phyloP scores from a whole-genome alignment of 2,329 filamentous ascomycete genomes.

The Amauroascus verrucosus region DNA sequence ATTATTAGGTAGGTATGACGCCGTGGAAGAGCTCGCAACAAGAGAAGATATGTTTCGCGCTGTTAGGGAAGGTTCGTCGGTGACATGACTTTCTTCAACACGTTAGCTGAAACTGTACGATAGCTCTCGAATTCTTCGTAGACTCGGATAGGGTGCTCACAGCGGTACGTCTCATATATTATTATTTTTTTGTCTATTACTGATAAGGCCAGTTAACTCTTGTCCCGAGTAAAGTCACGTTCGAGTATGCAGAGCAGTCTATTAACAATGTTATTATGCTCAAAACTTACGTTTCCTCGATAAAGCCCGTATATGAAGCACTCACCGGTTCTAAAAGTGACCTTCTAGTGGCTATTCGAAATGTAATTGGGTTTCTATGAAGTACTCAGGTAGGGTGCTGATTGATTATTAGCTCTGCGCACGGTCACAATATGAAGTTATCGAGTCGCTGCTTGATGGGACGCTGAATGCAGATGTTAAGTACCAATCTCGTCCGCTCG shows the following conservation, averaged over 20 bases:
- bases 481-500: conserved; percentile 68
- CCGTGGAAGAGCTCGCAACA: conserved; percentile 67
- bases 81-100: background rate
- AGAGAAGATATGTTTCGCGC: conserved; percentile 79
- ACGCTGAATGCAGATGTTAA: conserved; percentile 72
- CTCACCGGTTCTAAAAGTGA: conserved; percentile 54
- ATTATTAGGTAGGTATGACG: conserved; percentile 64
- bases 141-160: conserved; percentile 75
- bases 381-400: background rate
- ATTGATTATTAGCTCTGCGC: conserved; percentile 47
- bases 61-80: conserved; percentile 53
- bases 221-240: conserved; percentile 54
- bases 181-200: background rate
- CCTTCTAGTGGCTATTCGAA: conserved; percentile 57
- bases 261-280: conserved; percentile 80
- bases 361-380: conserved; percentile 30
- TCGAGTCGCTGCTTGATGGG: conserved; percentile 55
- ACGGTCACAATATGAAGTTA: conserved; percentile 49
- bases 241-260: conserved; percentile 64
- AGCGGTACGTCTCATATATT: conserved; percentile 44
- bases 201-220: conserved; percentile 55
- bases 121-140: conserved; percentile 61
- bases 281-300: conserved; percentile 65
- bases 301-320: conserved; percentile 58
- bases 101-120: background rate